Conservation (phyloP, 2,329 filamentous ascomycete species). For the Colletotrichum sp. region DNA sequence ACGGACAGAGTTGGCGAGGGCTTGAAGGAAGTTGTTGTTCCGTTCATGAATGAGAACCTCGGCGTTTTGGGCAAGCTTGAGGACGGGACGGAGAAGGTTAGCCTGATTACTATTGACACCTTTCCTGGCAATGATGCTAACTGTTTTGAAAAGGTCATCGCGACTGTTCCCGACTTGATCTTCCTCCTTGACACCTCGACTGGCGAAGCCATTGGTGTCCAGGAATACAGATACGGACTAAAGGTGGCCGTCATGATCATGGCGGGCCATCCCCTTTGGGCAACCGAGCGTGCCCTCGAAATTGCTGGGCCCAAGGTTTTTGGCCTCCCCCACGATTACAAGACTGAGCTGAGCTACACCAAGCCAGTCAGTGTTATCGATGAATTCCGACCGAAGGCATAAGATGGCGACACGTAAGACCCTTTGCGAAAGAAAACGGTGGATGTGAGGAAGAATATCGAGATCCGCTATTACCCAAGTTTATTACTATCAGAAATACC, state of each 20-base stretch:
- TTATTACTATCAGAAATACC: not conserved
- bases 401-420: not conserved
- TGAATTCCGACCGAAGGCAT: slow-evolving; percentile 8
- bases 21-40: slow-evolving; percentile 16
- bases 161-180: slow-evolving; percentile 47
- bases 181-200: slow-evolving; percentile 40
- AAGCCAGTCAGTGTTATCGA: slow-evolving; percentile 22
- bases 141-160: slow-evolving; percentile 28
- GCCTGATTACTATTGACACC: not conserved
- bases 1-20: slow-evolving; percentile 33
- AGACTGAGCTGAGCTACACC: slow-evolving; percentile 2
- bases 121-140: not conserved
- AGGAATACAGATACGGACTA: slow-evolving; percentile 37
- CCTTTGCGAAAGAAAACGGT: not conserved
- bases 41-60: slow-evolving; percentile 25
- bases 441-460: not conserved
- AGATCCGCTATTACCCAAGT: not conserved
- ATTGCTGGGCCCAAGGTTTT: slow-evolving; percentile 25
- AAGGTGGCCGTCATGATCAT: slow-evolving; percentile 26
- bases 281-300: slow-evolving; percentile 24
- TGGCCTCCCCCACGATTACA: slow-evolving; percentile 21
- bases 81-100: slow-evolving; percentile 25
- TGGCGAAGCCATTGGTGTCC: slow-evolving; percentile 40
- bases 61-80: slow-evolving; percentile 20
- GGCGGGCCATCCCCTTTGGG: slow-evolving; percentile 1